Conservation (phyloP, 768 basidiomycete genomes). For the Pleurotus eryngii region DNA sequence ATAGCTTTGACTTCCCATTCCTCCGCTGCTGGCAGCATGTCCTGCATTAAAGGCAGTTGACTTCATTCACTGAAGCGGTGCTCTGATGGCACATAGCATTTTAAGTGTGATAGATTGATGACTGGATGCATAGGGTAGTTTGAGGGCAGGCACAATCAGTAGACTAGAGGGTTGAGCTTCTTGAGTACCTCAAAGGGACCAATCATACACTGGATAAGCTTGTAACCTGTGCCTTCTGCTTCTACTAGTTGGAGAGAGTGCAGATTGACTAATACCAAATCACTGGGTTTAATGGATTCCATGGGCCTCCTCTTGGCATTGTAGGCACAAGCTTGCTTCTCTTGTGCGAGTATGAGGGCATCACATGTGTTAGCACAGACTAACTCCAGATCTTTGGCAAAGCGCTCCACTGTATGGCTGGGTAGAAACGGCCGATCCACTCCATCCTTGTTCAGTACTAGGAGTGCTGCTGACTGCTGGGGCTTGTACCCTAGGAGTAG, state of each 20-base stretch:
- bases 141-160: not conserved
- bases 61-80: too few species aligned
- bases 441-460: not conserved
- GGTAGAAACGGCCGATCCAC: constrained; percentile 2
- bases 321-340: not conserved
- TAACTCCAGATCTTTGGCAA: too few species aligned
- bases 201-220: not conserved
- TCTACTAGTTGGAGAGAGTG: not conserved
- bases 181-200: not conserved
- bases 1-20: not conserved
- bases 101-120: too few species aligned
- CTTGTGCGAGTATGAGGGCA: not conserved
- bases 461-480: not conserved
- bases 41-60: too few species aligned
- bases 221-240: not conserved
- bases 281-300: not conserved
- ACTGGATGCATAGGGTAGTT: constrained; percentile 11
- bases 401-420: not conserved
- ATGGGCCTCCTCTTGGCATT: not conserved
- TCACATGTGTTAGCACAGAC: too few species aligned
- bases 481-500: constrained; percentile 15
- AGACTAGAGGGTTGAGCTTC: constrained; percentile 4
- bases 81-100: too few species aligned
- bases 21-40: not conserved
- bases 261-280: not conserved